Conservation (phyloP, 2,329 filamentous ascomycete genomes). For the Aureobasidium sp. region DNA sequence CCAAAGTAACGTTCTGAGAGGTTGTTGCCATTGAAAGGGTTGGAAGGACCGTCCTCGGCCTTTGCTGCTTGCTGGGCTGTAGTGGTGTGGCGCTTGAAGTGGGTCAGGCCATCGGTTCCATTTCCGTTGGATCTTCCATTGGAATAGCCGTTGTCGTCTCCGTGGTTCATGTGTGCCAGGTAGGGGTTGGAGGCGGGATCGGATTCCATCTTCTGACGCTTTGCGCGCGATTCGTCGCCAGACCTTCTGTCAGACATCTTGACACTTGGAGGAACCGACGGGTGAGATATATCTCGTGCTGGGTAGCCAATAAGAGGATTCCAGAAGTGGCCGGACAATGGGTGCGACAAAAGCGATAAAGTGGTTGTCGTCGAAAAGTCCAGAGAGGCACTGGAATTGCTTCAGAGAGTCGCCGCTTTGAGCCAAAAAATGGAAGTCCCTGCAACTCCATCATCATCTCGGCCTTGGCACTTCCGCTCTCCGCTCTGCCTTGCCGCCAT, state of each 20-base stretch:
- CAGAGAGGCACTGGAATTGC: background rate
- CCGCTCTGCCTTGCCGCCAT: background rate
- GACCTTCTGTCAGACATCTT: slow-evolving; percentile 50
- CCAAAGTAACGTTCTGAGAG: slow-evolving; percentile 81
- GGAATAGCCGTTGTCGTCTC: slow-evolving; percentile 19
- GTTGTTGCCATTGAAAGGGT: slow-evolving; percentile 72
- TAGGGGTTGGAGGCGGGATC: slow-evolving; percentile 69
- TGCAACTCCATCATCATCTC: slow-evolving; percentile 7
- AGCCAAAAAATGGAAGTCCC: slow-evolving; percentile 10
- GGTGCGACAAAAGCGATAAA: background rate
- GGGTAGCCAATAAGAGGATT: background rate
- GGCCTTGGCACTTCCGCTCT: background rate
- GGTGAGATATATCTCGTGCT: background rate
- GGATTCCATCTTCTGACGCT: slow-evolving; percentile 46
- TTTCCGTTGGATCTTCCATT: slow-evolving; percentile 26
- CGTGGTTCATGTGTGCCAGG: slow-evolving; percentile 76
- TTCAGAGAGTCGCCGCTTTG: slow-evolving; percentile 3
- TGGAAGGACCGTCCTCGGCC: slow-evolving; percentile 72
- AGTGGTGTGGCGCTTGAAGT: slow-evolving; percentile 69
- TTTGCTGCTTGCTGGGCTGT: slow-evolving; percentile 64
- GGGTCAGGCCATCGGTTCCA: slow-evolving; percentile 37
- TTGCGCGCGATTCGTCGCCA: slow-evolving; percentile 41
- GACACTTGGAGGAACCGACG: background rate
- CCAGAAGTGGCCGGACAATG: background rate
- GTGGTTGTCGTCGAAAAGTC: background rate